Evolutionary conservation across 768 basidiomycete genomes (phyloP).

Genomic region (Galerina sulciceps): DNA sequence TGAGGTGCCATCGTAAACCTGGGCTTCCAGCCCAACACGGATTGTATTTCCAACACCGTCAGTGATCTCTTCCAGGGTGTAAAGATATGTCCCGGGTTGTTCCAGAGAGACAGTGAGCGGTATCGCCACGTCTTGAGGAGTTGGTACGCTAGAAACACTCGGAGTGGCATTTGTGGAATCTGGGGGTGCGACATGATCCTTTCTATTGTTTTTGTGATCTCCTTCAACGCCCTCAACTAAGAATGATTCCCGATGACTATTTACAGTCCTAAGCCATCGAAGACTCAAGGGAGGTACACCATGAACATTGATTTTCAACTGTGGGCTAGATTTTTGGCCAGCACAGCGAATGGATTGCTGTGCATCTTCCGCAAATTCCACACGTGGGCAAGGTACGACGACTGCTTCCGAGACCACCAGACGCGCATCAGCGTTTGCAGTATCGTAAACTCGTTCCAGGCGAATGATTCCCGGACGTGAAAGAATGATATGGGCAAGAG

Average conservation of each 20-base stretch:
- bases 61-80: conserved; percentile 79
- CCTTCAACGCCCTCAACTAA: conserved; percentile 86
- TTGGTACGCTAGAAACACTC: conserved; percentile 18
- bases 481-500: conserved; percentile 72
- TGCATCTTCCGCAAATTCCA: conserved; percentile 59
- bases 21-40: conserved; percentile 41
- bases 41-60: conserved; percentile 83
- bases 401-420: conserved; percentile 68
- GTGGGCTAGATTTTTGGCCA: conserved; percentile 62
- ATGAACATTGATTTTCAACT: conserved; percentile 64
- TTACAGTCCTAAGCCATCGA: conserved; percentile 74
- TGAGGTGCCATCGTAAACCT: conserved; percentile 22
- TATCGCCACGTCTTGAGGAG: conserved; percentile 64
- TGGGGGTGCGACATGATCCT: not conserved
- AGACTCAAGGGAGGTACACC: conserved; percentile 82
- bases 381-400: conserved; percentile 83
- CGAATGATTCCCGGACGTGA: conserved; percentile 75
- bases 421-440: conserved; percentile 72
- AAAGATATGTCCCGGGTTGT: conserved; percentile 68
- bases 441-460: conserved; percentile 75
- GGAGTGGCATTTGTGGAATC: conserved; percentile 4
- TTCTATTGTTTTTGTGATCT: conserved; percentile 35
- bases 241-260: conserved; percentile 69
- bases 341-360: conserved; percentile 63
- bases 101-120: conserved; percentile 71